Base-by-base conservation (phyloP, 2,329 filamentous ascomycete genomes). In the Beauveria sp. region DNA sequence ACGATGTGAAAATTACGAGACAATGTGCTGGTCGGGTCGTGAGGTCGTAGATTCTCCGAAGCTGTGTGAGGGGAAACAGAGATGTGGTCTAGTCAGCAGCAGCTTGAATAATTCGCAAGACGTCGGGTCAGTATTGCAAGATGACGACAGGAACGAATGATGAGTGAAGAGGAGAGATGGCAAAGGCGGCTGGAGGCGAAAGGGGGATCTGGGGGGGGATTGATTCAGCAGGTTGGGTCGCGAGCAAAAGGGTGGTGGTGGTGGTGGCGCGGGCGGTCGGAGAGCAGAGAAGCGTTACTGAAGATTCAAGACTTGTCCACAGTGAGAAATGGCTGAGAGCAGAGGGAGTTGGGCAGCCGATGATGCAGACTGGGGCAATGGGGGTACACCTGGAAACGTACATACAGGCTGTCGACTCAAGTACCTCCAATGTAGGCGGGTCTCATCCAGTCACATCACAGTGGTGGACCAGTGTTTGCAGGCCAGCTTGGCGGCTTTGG, bases 11-110 rank as follows among this genome's bases (percentile, higher is more conserved):
- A 28, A 22, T 10, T 20, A 28, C 18, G 46, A 49, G 43, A 14
- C 34, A 34, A 30, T 40, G 6, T 51, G 47, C 34, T n/a, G 20
- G 10, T 30, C 22, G 38, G 56, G 22, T 43, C 22, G 56, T 24
- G 16, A 16, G 16, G 30, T 49, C 18, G 34, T 38, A 38, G 38
- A 30, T 16, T n/a, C 50, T 58, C 45, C 34, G 45, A 34, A 30
- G 56, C 34, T 58, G 22, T 57, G 43, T 58, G 56, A 58, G 56
- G 56, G 53, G 56, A 50, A 58, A 38, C 18, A 42, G 47, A 20
- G 28, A 42, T 18, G 55, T 58, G 45, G 43, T 49, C 30, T 5
- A 22, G n/a, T 4, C 16, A 16, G 55, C 5, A 58, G 30, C 12
- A 58, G 16, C 54, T 24, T 24, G 28, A 43, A 47, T 24, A 30